phyloP scores from a whole-genome alignment of 305 asterid species.

The Solanum aculeatissimum region DNA sequence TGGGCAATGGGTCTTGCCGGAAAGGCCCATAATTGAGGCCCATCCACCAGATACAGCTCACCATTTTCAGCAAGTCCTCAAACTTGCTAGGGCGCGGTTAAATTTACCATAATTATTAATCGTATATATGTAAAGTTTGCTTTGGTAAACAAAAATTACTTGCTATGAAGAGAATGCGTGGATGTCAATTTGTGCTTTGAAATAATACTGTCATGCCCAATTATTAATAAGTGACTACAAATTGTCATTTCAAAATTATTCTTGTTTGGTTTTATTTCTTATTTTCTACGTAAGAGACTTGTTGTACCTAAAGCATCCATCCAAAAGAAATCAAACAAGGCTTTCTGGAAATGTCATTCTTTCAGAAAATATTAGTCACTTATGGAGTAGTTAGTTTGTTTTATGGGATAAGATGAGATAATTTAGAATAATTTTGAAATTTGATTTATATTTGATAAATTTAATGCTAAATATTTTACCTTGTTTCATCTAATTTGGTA shows the following conservation, averaged over 20 bases:
- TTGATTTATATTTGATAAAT: too few species aligned
- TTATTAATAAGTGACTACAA: not conserved
- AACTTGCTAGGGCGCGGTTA: conserved; percentile 31
- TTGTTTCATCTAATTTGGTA: not conserved
- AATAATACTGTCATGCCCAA: not conserved
- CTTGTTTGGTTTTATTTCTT: not conserved
- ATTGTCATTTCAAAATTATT: not conserved
- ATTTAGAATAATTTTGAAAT: too few species aligned
- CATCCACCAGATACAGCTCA: conserved; percentile 74
- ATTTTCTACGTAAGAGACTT: too few species aligned
- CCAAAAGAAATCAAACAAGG: not conserved
- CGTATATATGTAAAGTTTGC: not conserved
- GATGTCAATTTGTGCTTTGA: not conserved
- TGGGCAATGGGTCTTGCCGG: conserved; percentile 67
- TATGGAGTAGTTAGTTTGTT: too few species aligned
- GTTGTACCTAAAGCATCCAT: not conserved
- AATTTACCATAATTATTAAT: not conserved
- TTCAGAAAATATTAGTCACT: too few species aligned
- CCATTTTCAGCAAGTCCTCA: conserved; percentile 56
- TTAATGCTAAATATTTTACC: too few species aligned
- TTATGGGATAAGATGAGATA: too few species aligned
- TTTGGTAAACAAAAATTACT: not conserved
- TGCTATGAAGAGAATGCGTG: not conserved
- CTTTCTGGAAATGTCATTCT: not conserved
- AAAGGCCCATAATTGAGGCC: conserved; percentile 46